Base-by-base conservation (phyloP, 768 basidiomycete genomes). In the Dacryopinax primogenitus region DNA sequence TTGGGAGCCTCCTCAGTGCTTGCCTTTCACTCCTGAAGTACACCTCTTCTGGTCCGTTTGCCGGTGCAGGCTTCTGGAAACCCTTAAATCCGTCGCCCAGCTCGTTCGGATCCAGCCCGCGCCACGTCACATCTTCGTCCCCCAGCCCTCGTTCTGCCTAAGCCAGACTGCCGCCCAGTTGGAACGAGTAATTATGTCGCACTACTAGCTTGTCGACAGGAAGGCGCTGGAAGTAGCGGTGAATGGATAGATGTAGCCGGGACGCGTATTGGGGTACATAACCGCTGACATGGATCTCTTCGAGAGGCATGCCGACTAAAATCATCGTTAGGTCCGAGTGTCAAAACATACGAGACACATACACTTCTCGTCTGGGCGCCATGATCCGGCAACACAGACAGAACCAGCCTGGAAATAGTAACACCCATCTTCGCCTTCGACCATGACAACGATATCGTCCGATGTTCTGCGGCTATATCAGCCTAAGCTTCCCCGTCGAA, bases 321-420 rank as follows among this genome's bases (percentile, higher is more conserved):
- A 44, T 18, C 4, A 6, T 44, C 18, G 18, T 6, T 18, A 44
- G 41, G 7, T 44, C 41, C 16, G 3, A 18, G 23, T 44, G 23
- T 4, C 18, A 15, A 44, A 18, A 44, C 23, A 15, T 4, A 44
- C 18, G 41, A 6, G 6, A 44, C 18, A 44, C 41, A 18, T 18
- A 18, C 41, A 44, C 75, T 90, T 90, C 74, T 90, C 87, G 67
- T 80, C 72, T 75, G 89, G 78, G 16, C 87, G 80, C 89, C 88
- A 90, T 67, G 82, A 85, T 26, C 88, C 41, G 23, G 41, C 41
- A 23, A 86, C 78, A 66, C 81, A 80, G 68, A 89, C 83, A 0
- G 83, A 84, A 11, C 87, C 88, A 41, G 83, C 86, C 71, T 87
- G 87, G 69, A 90, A 83, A 72, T 88, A 86, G 68, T 88, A 86